Percentiles rank a stretch among this genome's conserved stretches.
Conservation (phyloP, 257 asterid genomes). For the Plantago major region DNA sequence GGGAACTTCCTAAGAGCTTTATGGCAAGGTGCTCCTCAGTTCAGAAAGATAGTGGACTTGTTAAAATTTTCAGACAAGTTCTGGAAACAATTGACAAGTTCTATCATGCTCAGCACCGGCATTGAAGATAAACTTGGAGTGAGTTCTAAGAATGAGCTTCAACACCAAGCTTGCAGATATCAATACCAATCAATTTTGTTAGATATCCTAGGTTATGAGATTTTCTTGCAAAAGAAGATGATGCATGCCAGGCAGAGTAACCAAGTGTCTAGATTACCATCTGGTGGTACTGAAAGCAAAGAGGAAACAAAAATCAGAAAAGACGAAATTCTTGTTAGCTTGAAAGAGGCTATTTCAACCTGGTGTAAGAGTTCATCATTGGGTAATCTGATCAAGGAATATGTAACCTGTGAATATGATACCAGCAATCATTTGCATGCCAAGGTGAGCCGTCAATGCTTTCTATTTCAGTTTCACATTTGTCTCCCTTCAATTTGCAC, state of each 20-base stretch:
- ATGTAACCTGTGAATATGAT: conserved; percentile 58
- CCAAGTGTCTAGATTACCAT: conserved; percentile 38
- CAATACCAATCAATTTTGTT: conserved; percentile 50
- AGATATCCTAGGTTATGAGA: conserved; percentile 73
- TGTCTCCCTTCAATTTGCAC: conserved; percentile 9
- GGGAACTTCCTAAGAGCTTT: conserved; percentile 73
- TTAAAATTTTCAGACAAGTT: conserved; percentile 53
- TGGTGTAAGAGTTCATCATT: conserved; percentile 52
- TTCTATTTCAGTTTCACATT: conserved; percentile 10
- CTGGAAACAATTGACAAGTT: conserved; percentile 64
- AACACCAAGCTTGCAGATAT: conserved; percentile 41
- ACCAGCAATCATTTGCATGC: conserved; percentile 39
- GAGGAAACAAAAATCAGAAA: conserved; percentile 24
- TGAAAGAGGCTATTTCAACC: conserved; percentile 51
- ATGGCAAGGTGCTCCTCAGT: conserved; percentile 96
- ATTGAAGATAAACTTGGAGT: conserved; percentile 28
- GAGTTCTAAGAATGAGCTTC: conserved; percentile 41
- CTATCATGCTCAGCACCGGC: conserved; percentile 36
- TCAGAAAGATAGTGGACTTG: conserved; percentile 55
- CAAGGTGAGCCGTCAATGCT: conserved; percentile 47
- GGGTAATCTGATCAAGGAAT: conserved; percentile 64
- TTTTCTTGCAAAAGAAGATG: conserved; percentile 72
- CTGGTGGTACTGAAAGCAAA: conserved; percentile 31
- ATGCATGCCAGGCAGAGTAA: conserved; percentile 49
- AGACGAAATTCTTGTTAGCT: conserved; percentile 31